Conservation (phyloP, 371 early-diverging fungal species). For the Mortierella sp. region DNA sequence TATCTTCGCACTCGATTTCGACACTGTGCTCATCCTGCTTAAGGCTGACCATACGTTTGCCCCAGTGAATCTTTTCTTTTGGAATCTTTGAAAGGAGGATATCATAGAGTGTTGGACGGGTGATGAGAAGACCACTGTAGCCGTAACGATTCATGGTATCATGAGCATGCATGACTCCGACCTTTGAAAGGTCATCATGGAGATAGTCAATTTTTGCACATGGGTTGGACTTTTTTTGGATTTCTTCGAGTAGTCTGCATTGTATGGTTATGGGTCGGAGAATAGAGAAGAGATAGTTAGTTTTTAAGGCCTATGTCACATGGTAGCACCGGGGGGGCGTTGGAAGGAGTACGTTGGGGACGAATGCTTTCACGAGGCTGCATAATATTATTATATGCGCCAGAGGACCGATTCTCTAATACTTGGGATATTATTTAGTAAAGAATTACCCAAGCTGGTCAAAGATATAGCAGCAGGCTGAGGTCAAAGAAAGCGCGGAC, state of each 20-base stretch:
- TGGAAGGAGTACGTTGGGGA: too few species aligned
- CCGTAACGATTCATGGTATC: conserved; percentile 19
- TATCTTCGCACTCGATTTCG: conserved; percentile 27
- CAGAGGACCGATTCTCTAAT: too few species aligned
- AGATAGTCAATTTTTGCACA: conserved; percentile 35
- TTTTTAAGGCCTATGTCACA: too few species aligned
- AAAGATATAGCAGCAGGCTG: conserved; percentile 32
- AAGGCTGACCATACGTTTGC: conserved; percentile 23
- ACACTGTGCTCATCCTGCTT: conserved; percentile 31
- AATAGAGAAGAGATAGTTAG: too few species aligned
- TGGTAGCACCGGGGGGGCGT: background rate
- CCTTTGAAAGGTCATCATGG: conserved; percentile 32
- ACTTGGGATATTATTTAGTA: too few species aligned
- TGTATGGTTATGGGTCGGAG: background rate
- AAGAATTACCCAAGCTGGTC: conserved; percentile 32
- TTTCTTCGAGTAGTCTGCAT: conserved; percentile 20
- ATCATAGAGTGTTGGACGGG: conserved; percentile 25
- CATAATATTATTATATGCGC: too few species aligned
- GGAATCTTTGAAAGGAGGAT: conserved; percentile 31
- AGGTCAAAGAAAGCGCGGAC: conserved; percentile 28
- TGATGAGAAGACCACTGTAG: conserved; percentile 25
- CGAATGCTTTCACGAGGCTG: too few species aligned
- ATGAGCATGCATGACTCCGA: conserved; percentile 28
- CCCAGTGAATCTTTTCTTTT: conserved; percentile 30
- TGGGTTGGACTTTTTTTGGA: conserved; percentile 10